Evolutionary conservation across 2,329 filamentous ascomycete genomes (phyloP).

Genomic region (Colletotrichum liriopes): DNA sequence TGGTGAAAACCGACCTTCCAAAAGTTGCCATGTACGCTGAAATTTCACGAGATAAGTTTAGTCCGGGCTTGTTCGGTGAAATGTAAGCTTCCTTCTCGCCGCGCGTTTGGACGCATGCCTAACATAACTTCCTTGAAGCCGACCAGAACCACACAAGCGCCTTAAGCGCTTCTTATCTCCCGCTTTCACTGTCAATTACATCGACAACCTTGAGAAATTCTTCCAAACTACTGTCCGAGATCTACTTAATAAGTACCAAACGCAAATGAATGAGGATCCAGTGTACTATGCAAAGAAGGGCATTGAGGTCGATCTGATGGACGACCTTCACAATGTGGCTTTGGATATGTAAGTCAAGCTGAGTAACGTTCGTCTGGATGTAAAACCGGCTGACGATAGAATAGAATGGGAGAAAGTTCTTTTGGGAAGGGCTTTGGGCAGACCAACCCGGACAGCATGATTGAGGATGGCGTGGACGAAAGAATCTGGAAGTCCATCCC

Average conservation of each 20-base stretch:
- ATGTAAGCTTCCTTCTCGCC: slow-evolving; percentile 38
- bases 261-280: slow-evolving; percentile 24
- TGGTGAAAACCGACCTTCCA: slow-evolving; percentile 45
- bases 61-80: slow-evolving; percentile 45
- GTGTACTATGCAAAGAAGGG: slow-evolving; percentile 38
- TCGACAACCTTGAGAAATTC: slow-evolving; percentile 46
- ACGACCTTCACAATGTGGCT: slow-evolving; percentile 49
- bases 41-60: slow-evolving; percentile 43
- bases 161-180: slow-evolving; percentile 48
- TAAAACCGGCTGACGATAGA: neutral
- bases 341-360: slow-evolving; percentile 45
- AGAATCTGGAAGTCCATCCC: slow-evolving; percentile 37
- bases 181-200: slow-evolving; percentile 48
- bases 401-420: slow-evolving; percentile 48
- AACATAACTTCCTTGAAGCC: slow-evolving; percentile 26
- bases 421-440: slow-evolving; percentile 49
- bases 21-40: slow-evolving; percentile 47
- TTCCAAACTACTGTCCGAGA: slow-evolving; percentile 45
- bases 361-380: too few relatives aligned
- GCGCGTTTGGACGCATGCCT: neutral
- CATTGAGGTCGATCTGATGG: slow-evolving; percentile 48
- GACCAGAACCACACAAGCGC: slow-evolving; percentile 46
- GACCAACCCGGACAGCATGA: slow-evolving; percentile 45
- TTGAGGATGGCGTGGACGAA: slow-evolving; percentile 37
- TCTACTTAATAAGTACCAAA: slow-evolving; percentile 35